Evolutionary conservation across 257 asterid species (phyloP).

Genomic region (Solanum tarijense): DNA sequence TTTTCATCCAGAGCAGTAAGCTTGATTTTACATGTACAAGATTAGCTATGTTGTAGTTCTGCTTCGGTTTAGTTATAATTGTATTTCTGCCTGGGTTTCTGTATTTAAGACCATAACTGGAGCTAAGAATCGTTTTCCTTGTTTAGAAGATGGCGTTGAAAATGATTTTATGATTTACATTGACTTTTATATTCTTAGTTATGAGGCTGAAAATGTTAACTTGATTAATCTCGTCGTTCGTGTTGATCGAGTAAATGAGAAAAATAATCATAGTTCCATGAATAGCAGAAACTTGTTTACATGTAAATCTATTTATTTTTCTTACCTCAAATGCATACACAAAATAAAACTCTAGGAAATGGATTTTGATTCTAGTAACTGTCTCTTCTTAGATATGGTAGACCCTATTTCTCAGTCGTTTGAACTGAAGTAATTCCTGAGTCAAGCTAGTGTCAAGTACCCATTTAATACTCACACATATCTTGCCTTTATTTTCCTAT

Average conservation of each 20-base stretch:
- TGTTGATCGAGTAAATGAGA: background rate
- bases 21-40: background rate
- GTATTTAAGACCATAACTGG: background rate
- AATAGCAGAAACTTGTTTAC: background rate
- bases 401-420: background rate
- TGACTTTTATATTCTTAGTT: background rate
- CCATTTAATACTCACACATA: background rate
- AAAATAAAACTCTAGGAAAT: background rate
- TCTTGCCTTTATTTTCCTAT: background rate
- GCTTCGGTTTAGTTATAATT: background rate
- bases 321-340: background rate
- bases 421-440: background rate
- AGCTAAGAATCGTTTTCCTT: background rate
- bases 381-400: background rate
- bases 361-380: background rate
- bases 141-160: background rate
- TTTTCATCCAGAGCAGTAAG: background rate
- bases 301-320: background rate
- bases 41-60: background rate
- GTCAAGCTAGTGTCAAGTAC: background rate
- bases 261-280: background rate
- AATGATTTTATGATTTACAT: background rate
- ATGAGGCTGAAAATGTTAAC: background rate
- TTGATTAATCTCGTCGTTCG: background rate
- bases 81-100: background rate